Conservation (phyloP, 2,329 filamentous ascomycete species). For the Aspergillus terreus region DNA sequence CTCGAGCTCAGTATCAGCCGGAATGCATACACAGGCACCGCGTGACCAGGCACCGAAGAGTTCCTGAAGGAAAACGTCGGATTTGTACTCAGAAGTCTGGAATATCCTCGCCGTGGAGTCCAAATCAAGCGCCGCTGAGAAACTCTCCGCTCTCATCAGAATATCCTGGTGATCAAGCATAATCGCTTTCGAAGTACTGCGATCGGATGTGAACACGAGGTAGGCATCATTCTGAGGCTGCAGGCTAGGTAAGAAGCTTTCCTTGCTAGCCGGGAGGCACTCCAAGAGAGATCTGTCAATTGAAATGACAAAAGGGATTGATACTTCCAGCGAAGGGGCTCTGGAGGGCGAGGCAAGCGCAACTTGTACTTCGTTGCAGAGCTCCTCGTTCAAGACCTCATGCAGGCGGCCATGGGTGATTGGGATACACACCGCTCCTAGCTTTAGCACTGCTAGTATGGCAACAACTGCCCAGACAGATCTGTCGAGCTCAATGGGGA, state of each 20-base stretch:
- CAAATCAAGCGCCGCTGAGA: slow-evolving; percentile 23
- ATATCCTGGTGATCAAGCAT: slow-evolving; percentile 35
- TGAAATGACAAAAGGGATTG: slow-evolving; percentile 38
- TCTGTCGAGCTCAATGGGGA: slow-evolving; percentile 26
- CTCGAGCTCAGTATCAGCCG: slow-evolving; percentile 43
- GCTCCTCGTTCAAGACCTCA: slow-evolving; percentile 33
- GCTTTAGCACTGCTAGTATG: slow-evolving; percentile 26
- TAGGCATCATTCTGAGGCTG: slow-evolving; percentile 24
- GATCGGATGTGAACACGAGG: slow-evolving; percentile 31
- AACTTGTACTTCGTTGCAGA: slow-evolving; percentile 37
- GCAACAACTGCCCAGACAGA: slow-evolving; percentile 29
- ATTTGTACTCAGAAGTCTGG: slow-evolving; percentile 45
- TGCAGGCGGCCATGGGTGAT: slow-evolving; percentile 33
- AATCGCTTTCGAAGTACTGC: slow-evolving; percentile 26
- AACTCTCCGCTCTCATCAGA: slow-evolving; percentile 26
- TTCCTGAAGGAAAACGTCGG: slow-evolving; percentile 44
- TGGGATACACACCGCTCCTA: slow-evolving; percentile 30
- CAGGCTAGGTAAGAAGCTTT: slow-evolving; percentile 1
- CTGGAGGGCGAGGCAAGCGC: slow-evolving; percentile 37
- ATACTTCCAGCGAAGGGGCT: slow-evolving; percentile 38
- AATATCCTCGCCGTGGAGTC: slow-evolving; percentile 25
- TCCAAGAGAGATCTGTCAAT: slow-evolving; percentile 34
- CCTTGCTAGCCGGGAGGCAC: slow-evolving; percentile 19
- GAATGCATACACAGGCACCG: slow-evolving; percentile 48
- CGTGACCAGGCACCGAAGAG: slow-evolving; percentile 34